These are phyloP conservation scores for Aspergillus sp. DNA, from an alignment of 2,329 filamentous ascomycete genomes.

Conservation along the genomic window DNA sequence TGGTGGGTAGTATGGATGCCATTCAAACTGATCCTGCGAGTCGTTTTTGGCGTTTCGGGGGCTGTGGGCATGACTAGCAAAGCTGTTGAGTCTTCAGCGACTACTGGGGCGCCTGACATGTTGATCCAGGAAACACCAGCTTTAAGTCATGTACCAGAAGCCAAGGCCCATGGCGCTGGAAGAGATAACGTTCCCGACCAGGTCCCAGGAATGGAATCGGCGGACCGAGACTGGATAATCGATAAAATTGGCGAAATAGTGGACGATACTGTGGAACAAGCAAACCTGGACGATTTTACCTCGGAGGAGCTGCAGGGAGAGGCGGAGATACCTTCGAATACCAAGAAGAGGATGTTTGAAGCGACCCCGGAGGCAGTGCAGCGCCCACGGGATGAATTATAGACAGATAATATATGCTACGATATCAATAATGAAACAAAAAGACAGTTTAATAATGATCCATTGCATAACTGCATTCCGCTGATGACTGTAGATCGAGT, in stretches of 20 bases:
- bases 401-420: constrained; percentile 17
- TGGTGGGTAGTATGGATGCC: constrained; percentile 90
- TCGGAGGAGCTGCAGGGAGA: constrained; percentile 36
- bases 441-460: too few relatives aligned
- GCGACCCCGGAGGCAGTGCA: constrained; percentile 31
- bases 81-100: constrained; percentile 25
- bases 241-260: constrained; percentile 45
- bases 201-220: constrained; percentile 18
- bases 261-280: constrained; percentile 23
- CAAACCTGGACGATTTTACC: constrained; percentile 34
- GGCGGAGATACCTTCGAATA: constrained; percentile 43
- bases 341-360: constrained; percentile 52
- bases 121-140: constrained; percentile 18
- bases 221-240: constrained; percentile 37
- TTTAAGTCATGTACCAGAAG: constrained; percentile 21
- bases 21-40: constrained; percentile 64
- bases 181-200: constrained; percentile 21
- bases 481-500: background rate
- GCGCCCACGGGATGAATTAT: constrained; percentile 39
- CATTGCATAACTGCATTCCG: too few relatives aligned
- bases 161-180: constrained; percentile 16
- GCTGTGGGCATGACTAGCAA: constrained; percentile 45
- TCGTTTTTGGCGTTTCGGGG: constrained; percentile 57
- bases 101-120: constrained; percentile 19
- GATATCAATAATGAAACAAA: too few relatives aligned